Conservation (phyloP, 2,329 filamentous ascomycete genomes). For the Acarospora socialis region DNA sequence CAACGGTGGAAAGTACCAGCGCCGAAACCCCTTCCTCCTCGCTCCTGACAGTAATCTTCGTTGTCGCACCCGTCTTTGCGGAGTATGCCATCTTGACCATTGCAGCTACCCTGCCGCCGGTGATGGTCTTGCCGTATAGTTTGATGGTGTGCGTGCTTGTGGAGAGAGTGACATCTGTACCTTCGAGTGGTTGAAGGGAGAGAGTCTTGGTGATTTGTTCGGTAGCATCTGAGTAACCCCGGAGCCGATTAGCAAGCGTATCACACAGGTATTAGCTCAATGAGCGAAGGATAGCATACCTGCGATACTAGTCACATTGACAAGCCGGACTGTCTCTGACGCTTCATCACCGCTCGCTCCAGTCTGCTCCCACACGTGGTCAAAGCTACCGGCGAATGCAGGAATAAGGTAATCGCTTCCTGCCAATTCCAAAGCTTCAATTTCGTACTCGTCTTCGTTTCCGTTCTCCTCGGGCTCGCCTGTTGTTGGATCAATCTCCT, state of each 20-base stretch:
- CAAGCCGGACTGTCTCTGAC: conserved; percentile 78
- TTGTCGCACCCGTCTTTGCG: conserved; percentile 82
- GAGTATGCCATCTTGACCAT: conserved; percentile 88
- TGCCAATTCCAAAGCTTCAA: conserved; percentile 79
- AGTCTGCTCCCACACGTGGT: conserved; percentile 87
- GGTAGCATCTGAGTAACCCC: conserved; percentile 57
- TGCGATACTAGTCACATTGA: conserved; percentile 78
- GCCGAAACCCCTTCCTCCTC: conserved; percentile 86
- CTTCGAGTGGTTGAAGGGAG: conserved; percentile 85
- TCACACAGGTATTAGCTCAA: conserved; percentile 4
- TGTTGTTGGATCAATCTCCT: conserved; percentile 94
- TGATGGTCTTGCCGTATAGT: conserved; percentile 87
- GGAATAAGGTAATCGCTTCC: conserved; percentile 92
- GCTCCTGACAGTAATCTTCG: conserved; percentile 82
- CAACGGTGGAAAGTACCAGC: conserved; percentile 70
- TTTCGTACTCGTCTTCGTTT: conserved; percentile 96
- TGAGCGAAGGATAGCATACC: conserved; percentile 42
- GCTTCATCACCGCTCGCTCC: conserved; percentile 80
- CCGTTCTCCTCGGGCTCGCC: conserved; percentile 80
- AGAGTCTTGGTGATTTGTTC: conserved; percentile 77
- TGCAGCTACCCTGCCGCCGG: conserved; percentile 75
- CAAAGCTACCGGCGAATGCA: conserved; percentile 87
- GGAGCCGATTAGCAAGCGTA: not conserved
- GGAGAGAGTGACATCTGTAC: conserved; percentile 78
- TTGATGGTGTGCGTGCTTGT: conserved; percentile 89